These are phyloP conservation scores for Pisolithus sp. DNA, from an alignment of 768 basidiomycete species.

Conservation along the genomic window DNA sequence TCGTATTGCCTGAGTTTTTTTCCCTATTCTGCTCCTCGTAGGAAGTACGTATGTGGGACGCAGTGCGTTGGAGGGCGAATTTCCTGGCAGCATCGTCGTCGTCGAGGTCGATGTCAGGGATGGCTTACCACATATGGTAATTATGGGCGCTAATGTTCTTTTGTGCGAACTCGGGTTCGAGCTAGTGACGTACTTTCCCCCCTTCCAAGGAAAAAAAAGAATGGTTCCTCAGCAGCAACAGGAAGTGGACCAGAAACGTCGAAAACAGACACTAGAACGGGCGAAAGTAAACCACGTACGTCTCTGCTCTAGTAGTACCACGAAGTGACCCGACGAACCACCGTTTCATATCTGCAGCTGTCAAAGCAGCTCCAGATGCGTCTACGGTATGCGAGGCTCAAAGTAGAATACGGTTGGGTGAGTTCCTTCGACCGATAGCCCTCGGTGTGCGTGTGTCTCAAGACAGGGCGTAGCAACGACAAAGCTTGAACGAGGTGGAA, in stretches of 20 bases:
- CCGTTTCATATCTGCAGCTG: conserved; percentile 35
- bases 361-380: conserved; percentile 68
- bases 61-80: no score
- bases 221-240: background rate
- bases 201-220: no score
- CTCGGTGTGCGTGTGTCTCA: background rate
- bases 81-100: no score
- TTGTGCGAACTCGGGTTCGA: no score
- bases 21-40: background rate
- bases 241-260: background rate
- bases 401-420: conserved; percentile 81
- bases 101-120: no score
- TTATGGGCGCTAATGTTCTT: no score
- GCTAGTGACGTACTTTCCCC: no score
- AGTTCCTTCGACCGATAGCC: conserved; percentile 15
- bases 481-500: conserved; percentile 75
- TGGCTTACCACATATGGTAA: no score
- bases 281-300: conserved; percentile 2
- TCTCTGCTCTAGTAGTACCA: background rate
- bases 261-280: background rate
- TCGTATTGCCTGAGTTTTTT: conserved; percentile 16
- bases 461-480: conserved; percentile 51
- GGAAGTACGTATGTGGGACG: background rate
- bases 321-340: background rate
- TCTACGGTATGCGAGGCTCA: conserved; percentile 69